Evolutionary conservation across 2,329 filamentous ascomycete genomes (phyloP), one percentile per base, ranked within the genome.

Genomic region (Mycosphaerella arachidis): DNA sequence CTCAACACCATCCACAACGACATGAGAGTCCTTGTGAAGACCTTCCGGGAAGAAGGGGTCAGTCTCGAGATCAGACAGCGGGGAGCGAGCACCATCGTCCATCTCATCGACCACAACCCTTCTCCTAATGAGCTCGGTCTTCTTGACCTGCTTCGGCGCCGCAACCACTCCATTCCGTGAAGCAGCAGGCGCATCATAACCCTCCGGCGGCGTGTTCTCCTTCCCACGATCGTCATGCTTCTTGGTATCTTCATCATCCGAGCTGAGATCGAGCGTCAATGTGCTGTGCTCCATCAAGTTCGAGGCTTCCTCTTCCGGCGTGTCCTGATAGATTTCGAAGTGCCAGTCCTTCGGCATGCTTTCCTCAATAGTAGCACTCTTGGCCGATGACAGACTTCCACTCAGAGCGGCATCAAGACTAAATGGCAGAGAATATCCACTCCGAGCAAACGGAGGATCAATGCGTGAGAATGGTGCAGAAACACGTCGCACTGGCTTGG

Each of bases 261-360:
- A 92, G 66, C 86, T 91, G 70, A 97, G 91, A 72, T 97, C 93
- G 3, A 97, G 83, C 0, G 88, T 86, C 64, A 88, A 88, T 7
- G 93, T 93, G 58, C 88, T 89, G 78, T 97, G 93, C 75, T 97
- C 90, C 77, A 97, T 90, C 43, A 96, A 79, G 70, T 96, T 97
- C 68, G 92, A 91, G 76, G 94, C 90, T 72, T 96, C 88, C 72
- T 97, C 90, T 72, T 96, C 90, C 7, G 89, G 85, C 0, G 90
- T 91, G 74, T 99, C 93, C 72, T 96, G 91, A 72, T 97, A 88
- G 70, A 99, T 97, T 60, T 93, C 89, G 72, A 99, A 97, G 79
- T 89, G 89, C 92, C 92, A 97, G 60, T 74, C 72, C 60, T 81
- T 82, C 24, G 81, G 78, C 76, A 80, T 77, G 59, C 82, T 82